Evolutionary conservation across 768 basidiomycete species (phyloP).

Genomic region (Obba rivulosa): DNA sequence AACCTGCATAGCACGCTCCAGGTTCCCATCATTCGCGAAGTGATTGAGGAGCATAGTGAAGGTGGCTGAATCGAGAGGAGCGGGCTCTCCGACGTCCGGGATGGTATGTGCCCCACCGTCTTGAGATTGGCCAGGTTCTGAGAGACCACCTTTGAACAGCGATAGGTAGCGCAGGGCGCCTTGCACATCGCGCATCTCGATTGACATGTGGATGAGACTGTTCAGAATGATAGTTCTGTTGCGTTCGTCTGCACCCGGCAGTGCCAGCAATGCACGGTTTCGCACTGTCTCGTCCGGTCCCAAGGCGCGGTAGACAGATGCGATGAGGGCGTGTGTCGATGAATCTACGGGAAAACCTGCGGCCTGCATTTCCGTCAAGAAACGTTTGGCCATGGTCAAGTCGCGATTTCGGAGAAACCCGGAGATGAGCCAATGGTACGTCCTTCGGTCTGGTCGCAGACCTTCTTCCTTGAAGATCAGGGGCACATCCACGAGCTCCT

Average conservation of each 20-base stretch:
- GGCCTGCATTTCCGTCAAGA: constrained; percentile 50
- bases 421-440: constrained; percentile 64
- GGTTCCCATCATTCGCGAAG: constrained; percentile 38
- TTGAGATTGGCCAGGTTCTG: not conserved
- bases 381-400: constrained; percentile 47
- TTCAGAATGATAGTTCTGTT: constrained; percentile 59
- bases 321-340: constrained; percentile 56
- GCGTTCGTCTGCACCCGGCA: constrained; percentile 35
- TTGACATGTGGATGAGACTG: constrained; percentile 54
- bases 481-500: constrained; percentile 39
- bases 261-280: constrained; percentile 40
- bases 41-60: constrained; percentile 60
- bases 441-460: constrained; percentile 49
- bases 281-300: constrained; percentile 55
- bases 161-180: constrained; percentile 44
- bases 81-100: constrained; percentile 21
- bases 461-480: constrained; percentile 43
- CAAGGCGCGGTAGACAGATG: constrained; percentile 51
- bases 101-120: constrained; percentile 21
- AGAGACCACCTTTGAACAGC: constrained; percentile 32
- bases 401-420: constrained; percentile 68
- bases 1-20: constrained; percentile 40
- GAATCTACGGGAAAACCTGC: constrained; percentile 50
- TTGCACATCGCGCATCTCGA: constrained; percentile 49
- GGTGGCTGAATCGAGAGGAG: constrained; percentile 49